Evolutionary conservation across 1,284 basidiomycete species (phyloP), one percentile per base, ranked within the genome.

Genomic region (Tilletia setariae): DNA sequence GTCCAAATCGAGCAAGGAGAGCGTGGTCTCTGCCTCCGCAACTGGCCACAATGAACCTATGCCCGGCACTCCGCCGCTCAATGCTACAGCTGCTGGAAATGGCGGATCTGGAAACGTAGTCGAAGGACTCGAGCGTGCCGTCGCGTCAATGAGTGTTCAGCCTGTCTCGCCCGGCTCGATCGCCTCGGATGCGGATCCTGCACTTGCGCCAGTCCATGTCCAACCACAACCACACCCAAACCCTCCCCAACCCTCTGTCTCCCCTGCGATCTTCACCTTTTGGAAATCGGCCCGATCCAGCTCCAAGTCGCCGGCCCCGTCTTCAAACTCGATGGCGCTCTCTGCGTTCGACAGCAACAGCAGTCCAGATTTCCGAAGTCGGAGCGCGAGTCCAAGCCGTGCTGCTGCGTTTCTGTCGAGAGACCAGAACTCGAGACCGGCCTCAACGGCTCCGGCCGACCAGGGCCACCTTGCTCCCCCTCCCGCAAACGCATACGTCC

Each of bases 251-350:
- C 51, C 51, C 19, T 35, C 56, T 2, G 15, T 30, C 28, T 61
- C 56, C 32, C 56, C 56, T 2, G 56, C 56, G 9, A 61, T 61
- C 56, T 61, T 61, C 56, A 61, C 30, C 56, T 61, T 61, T n/a
- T 61, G 56, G 56, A 32, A 21, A 35, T 61, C 56, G 13, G 56
- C 56, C 2, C 56, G 56, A 1, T 35, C 28, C 32, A 35, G 4
- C 28, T 61, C 56, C 56, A 61, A 61, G 28, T 61, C 56, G 2
- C 56, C 56, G 13, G 56, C 56, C 6, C 56, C 56, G 15, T 61
- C 56, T 9, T 13, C 56, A 25, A 61, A 25, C 28, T 61, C 56
- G 23, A 30, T 30, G 28, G 56, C 28, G 1, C 35, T 61, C 1
- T 61, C 56, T 32, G 28, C 35, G 1, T 32, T 61, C 28, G 56